Conservation (phyloP, 108 stramenopile genomes). For the Cyclotella cryptica region DNA sequence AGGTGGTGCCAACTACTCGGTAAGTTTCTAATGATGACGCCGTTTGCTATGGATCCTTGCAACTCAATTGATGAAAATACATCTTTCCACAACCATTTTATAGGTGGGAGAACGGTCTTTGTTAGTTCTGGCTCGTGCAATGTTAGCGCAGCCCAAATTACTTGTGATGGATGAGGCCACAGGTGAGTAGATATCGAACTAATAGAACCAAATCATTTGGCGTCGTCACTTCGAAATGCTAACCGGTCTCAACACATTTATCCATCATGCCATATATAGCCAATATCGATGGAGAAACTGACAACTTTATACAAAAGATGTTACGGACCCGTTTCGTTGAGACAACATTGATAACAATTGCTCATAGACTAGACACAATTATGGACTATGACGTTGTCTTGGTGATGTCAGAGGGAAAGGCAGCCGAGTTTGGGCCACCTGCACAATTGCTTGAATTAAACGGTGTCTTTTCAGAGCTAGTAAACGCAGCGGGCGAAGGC, state of each 20-base stretch:
- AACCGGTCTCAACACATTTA: background rate
- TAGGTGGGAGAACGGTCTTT: conserved; percentile 89
- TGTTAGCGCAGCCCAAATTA: conserved; percentile 76
- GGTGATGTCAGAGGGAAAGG: conserved; percentile 88
- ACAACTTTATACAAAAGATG: conserved; percentile 89
- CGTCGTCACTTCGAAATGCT: background rate
- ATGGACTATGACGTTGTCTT: conserved; percentile 94
- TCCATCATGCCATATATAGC: conserved; percentile 27
- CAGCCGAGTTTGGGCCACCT: conserved; percentile 89
- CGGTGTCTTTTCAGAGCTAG: conserved; percentile 83
- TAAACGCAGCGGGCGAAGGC: conserved; percentile 79
- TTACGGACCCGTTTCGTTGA: conserved; percentile 81
- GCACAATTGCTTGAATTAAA: conserved; percentile 68
- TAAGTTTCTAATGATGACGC: too few species aligned
- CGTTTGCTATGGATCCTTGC: too few species aligned
- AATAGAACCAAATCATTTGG: background rate
- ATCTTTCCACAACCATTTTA: too few species aligned
- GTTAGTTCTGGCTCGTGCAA: conserved; percentile 89
- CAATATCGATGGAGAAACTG: conserved; percentile 80
- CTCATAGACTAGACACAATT: conserved; percentile 93
- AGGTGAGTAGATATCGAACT: conserved; percentile 26
- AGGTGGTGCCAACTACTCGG: conserved; percentile 86
- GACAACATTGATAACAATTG: conserved; percentile 93
- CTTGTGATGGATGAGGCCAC: conserved; percentile 88
- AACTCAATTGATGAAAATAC: too few species aligned